These are phyloP conservation scores for Leccinum truebloodii DNA, from an alignment of 768 basidiomycete genomes.

Conservation along the genomic window DNA sequence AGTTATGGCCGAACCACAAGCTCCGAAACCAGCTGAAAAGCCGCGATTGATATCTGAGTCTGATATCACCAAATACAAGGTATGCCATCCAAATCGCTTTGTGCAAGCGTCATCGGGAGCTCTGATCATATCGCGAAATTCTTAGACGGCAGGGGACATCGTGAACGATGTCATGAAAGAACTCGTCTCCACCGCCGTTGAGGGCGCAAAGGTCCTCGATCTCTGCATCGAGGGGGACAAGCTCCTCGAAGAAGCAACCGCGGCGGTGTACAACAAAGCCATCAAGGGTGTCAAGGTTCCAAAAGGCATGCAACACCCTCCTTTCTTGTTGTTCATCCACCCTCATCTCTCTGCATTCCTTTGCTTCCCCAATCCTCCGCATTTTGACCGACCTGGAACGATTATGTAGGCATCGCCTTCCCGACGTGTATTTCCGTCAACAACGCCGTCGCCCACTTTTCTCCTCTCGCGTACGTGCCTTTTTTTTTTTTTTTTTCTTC, in stretches of 20 bases:
- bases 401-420: constrained; percentile 77
- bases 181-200: constrained; percentile 71
- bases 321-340: not conserved
- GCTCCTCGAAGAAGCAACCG: constrained; percentile 84
- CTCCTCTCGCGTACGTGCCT: constrained; percentile 81
- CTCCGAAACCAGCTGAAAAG: constrained; percentile 49
- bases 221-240: constrained; percentile 93
- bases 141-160: constrained; percentile 88
- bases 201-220: constrained; percentile 87
- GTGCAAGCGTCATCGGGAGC: constrained; percentile 14
- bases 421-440: constrained; percentile 94
- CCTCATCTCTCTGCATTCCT: not conserved
- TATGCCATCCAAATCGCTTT: constrained; percentile 29
- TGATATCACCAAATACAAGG: constrained; percentile 90
- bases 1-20: constrained; percentile 63
- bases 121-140: constrained; percentile 11
- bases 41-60: constrained; percentile 59
- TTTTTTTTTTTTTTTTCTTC: not conserved
- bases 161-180: constrained; percentile 82
- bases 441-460: constrained; percentile 94
- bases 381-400: constrained; percentile 9
- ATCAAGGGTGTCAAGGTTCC: constrained; percentile 84
- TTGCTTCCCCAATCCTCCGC: not conserved
- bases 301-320: constrained; percentile 64
- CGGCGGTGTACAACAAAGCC: constrained; percentile 84